Percentiles rank a stretch among this genome's conserved stretches.
These are phyloP conservation scores for Musa acuminata DNA, from an alignment of 176 grass and related monocot species.

Conservation along the genomic window DNA sequence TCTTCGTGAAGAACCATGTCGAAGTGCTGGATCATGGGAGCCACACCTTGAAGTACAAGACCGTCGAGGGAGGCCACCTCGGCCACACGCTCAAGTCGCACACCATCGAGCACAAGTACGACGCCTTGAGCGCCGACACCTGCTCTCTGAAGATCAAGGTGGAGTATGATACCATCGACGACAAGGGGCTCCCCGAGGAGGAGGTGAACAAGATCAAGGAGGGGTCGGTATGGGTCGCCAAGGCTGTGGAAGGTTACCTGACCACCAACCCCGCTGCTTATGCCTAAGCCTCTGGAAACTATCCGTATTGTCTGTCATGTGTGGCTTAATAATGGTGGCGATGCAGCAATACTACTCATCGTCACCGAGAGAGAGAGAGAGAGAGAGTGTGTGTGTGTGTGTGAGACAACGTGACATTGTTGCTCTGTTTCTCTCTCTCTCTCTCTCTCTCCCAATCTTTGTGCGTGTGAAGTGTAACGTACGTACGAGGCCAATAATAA, in stretches of 20 bases:
- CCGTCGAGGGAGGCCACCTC: conserved; percentile 14
- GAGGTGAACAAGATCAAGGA: background rate
- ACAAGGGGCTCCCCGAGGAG: background rate
- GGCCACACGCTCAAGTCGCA: conserved; percentile 7
- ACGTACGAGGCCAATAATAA: too few species aligned
- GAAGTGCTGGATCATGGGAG: conserved; percentile 14
- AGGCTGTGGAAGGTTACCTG: conserved; percentile 6
- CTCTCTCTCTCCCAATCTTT: too few species aligned
- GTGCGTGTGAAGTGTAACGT: too few species aligned
- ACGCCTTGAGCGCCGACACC: background rate
- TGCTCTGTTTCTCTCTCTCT: too few species aligned
- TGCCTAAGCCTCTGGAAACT: background rate
- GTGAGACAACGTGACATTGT: too few species aligned
- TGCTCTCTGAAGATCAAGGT: background rate
- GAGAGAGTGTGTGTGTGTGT: too few species aligned
- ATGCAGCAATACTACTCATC: too few species aligned
- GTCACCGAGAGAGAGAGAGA: too few species aligned
- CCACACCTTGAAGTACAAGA: background rate
- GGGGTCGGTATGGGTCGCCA: background rate
- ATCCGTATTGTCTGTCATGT: too few species aligned
- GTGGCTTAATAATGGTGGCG: too few species aligned
- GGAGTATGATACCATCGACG: conserved; percentile 5
- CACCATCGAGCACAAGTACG: background rate
- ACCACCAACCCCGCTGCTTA: conserved; percentile 2
- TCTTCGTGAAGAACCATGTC: background rate